Percentiles rank a stretch among this genome's conserved stretches.
Conservation (phyloP, 2,329 filamentous ascomycete genomes). For the Huntiella omanensis region DNA sequence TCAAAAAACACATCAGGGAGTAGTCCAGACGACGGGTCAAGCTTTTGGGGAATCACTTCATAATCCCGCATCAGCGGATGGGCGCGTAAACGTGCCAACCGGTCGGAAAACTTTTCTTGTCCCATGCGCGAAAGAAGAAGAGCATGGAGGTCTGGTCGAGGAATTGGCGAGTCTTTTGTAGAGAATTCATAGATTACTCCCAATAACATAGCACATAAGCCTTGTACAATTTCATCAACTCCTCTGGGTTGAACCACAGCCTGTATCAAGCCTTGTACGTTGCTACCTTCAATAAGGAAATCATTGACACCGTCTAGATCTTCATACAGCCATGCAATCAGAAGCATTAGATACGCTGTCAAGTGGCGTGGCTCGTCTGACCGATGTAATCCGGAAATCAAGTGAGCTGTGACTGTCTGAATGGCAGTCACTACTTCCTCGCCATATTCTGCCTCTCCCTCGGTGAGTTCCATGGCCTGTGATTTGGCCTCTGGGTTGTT, state of each 20-base stretch:
- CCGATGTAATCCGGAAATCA: slow-evolving; percentile 61
- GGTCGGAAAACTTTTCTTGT: slow-evolving; percentile 72
- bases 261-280: slow-evolving; percentile 70
- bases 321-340: slow-evolving; percentile 82
- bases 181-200: slow-evolving; percentile 93
- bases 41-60: slow-evolving; percentile 61
- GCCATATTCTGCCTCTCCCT: slow-evolving; percentile 73
- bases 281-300: slow-evolving; percentile 79
- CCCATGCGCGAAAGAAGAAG: slow-evolving; percentile 61
- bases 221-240: slow-evolving; percentile 52
- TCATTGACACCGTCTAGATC: slow-evolving; percentile 83
- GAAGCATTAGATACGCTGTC: slow-evolving; percentile 74
- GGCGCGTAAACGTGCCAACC: slow-evolving; percentile 56
- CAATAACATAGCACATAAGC: slow-evolving; percentile 66
- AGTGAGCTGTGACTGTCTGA: slow-evolving; percentile 68
- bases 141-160: slow-evolving; percentile 61
- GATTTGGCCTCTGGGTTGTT: slow-evolving; percentile 65
- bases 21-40: slow-evolving; percentile 30
- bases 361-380: slow-evolving; percentile 61
- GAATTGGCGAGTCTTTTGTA: slow-evolving; percentile 85
- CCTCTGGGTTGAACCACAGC: slow-evolving; percentile 41
- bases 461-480: slow-evolving; percentile 61
- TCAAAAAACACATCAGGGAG: slow-evolving; percentile 76
- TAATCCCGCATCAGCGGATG: slow-evolving; percentile 72
- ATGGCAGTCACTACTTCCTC: slow-evolving; percentile 93